Evolutionary conservation across 768 basidiomycete genomes (phyloP).

Genomic region (Amanita exitialis): DNA sequence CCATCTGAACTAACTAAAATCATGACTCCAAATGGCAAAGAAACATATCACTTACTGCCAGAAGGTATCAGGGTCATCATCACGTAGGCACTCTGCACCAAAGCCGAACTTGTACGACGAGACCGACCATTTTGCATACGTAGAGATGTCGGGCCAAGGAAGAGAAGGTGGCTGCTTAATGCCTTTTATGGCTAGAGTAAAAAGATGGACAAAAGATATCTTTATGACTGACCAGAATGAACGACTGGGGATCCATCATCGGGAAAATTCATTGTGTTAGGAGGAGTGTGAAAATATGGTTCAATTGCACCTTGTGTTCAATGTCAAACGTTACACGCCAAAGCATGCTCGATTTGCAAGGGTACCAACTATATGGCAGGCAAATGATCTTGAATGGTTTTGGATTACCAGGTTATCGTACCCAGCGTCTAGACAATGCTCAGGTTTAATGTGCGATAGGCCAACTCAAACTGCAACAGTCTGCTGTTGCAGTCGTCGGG

Average conservation of each 20-base stretch:
- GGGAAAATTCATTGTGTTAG: slow-evolving; percentile 14
- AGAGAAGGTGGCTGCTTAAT: slow-evolving; percentile 31
- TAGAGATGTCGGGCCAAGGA: slow-evolving; percentile 78
- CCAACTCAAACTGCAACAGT: slow-evolving; percentile 68
- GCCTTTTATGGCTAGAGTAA: slow-evolving; percentile 1
- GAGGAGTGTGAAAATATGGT: slow-evolving; percentile 2
- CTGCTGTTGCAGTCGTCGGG: slow-evolving; percentile 81
- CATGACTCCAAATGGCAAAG: not conserved
- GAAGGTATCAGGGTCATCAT: slow-evolving; percentile 85
- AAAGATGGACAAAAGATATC: not conserved
- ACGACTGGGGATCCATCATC: slow-evolving; percentile 23
- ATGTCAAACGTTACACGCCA: not conserved
- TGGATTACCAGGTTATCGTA: slow-evolving; percentile 61
- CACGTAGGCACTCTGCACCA: slow-evolving; percentile 85
- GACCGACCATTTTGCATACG: slow-evolving; percentile 89
- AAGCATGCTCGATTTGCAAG: slow-evolving; percentile 35
- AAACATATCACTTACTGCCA: slow-evolving; percentile 75
- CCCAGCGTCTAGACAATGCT: not conserved
- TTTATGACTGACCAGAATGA: slow-evolving; percentile 22
- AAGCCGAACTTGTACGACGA: slow-evolving; percentile 96
- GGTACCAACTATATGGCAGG: slow-evolving; percentile 87
- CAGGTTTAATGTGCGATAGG: slow-evolving; percentile 32
- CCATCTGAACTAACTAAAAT: slow-evolving; percentile 64
- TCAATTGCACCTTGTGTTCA: not conserved
- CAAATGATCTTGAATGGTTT: slow-evolving; percentile 94